A percentile compares a stretch with the other conserved stretches of the same genome.
phyloP scores from a whole-genome alignment of 352 stramenopile species.

The Pythium sp. region DNA sequence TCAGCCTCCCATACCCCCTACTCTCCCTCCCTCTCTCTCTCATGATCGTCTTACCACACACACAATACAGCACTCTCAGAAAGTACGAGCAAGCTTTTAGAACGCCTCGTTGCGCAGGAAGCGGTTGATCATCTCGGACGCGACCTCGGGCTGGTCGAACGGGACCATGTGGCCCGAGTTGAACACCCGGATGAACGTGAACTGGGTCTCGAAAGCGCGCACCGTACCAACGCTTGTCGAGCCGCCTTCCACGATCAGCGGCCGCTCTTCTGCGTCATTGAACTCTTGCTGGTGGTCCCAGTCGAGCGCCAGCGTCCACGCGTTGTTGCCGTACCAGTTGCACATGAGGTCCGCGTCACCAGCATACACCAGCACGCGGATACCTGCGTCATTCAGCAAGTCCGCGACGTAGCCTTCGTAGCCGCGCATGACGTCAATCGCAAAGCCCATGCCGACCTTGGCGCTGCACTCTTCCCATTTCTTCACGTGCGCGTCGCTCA shows the following conservation, averaged over 20 bases:
- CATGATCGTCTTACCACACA: neutral
- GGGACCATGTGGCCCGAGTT: constrained; percentile 47
- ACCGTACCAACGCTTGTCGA: constrained; percentile 14
- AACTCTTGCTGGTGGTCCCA: constrained; percentile 14
- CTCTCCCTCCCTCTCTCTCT: no score
- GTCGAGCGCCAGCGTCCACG: constrained; percentile 64
- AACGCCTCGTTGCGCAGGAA: constrained; percentile 33
- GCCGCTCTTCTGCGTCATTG: constrained; percentile 10
- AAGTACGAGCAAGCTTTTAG: neutral
- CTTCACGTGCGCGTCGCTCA: constrained; percentile 14
- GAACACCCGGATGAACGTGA: constrained; percentile 46
- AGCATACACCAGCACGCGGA: constrained; percentile 89
- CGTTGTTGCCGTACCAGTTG: constrained; percentile 92
- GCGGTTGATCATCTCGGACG: constrained; percentile 35
- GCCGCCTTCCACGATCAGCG: neutral
- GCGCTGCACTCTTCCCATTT: constrained; percentile 87
- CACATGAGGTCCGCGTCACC: constrained; percentile 94
- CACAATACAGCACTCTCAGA: neutral
- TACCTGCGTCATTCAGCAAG: constrained; percentile 46
- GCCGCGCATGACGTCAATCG: constrained; percentile 73
- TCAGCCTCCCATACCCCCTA: no score
- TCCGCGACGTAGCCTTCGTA: constrained; percentile 79
- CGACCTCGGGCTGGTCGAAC: constrained; percentile 31
- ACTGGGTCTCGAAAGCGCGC: constrained; percentile 21
- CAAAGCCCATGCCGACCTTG: constrained; percentile 82